phyloP scores from a whole-genome alignment of 176 grass and related monocot genomes.

The Oryza meyeriana region DNA sequence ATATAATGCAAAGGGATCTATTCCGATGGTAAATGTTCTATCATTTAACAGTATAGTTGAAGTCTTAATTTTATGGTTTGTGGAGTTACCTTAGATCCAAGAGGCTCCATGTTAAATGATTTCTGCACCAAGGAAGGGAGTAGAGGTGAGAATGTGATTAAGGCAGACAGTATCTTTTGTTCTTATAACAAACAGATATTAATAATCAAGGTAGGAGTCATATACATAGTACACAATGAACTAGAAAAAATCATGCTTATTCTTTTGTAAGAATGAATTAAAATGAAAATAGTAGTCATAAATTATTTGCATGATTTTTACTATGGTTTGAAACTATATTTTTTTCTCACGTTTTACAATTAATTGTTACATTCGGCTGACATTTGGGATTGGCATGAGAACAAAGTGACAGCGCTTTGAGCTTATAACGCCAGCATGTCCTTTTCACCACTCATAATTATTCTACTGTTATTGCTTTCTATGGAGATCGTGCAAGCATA shows the following conservation, averaged over 20 bases:
- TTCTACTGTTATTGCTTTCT: background rate
- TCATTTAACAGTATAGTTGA: background rate
- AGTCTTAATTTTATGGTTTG: background rate
- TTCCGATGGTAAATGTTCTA: background rate
- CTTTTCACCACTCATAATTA: background rate
- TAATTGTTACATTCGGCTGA: background rate
- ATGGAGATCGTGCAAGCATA: background rate
- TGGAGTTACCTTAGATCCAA: conserved; percentile 66
- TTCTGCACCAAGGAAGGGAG: conserved; percentile 48
- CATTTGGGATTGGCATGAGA: background rate
- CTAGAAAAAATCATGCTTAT: background rate
- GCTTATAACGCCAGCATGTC: background rate
- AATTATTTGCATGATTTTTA: background rate
- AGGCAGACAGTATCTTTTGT: background rate
- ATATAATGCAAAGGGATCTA: background rate
- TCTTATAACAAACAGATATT: background rate
- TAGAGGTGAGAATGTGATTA: conserved; percentile 14
- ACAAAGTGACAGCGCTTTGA: background rate
- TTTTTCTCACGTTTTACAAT: background rate
- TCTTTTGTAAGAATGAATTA: background rate
- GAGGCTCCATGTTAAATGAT: conserved; percentile 56
- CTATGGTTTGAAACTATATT: background rate
- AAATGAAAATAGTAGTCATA: background rate
- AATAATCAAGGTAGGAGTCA: background rate
- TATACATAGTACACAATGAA: background rate